Base-by-base conservation (phyloP, 176 grass and related monocot genomes). In the Urochloa ruziziensis region DNA sequence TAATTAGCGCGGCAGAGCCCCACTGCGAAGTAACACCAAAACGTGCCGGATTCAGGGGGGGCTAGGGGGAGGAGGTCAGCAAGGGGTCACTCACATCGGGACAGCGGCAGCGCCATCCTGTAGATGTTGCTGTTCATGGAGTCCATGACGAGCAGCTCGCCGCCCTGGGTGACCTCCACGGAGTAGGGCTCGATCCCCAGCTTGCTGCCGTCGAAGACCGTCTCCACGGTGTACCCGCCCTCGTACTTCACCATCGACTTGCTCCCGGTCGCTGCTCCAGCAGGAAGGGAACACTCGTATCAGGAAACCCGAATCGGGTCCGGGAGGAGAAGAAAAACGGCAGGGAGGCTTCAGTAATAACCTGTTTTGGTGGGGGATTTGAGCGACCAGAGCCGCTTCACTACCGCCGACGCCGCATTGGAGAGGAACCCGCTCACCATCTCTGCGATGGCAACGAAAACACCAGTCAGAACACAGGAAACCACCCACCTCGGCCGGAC, bases 121-220 rank as follows among this genome's bases (percentile, higher is more conserved):
- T 98, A 92, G 78, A 98, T 90, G 80, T 96, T 98, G 82, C 93
- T 98, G 82, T 96, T 98, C 83, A 90, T 92, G 32, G 96, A 98
- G 74, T 98, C 96, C 67, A 98, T 86, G 49, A 99, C 80, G 34
- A 99, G 80, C 62, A 99, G 91, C 81, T 99, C 97, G 80, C 89
- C 97, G 21, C 86, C 87, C 86, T 90, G 88, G 59, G 93, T 94
- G 87, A 96, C 84, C 83, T 88, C 92, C 14, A 96, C 91, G 18
- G 93, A 30, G 83, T 96, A 89, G 8, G 93, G 93, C 81, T 99
- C 97, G 84, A 98, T 96, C 67, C 96, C 96, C 30, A 93, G 83
- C 89, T 98, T 98, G 76, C 89, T 98, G 77, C 96, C 93, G 69
- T 99, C 97, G 70, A 99, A 96, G 75, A 99, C 93, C 65, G 93